Evolutionary conservation across 805 yeast species (phyloP).

Genomic region (Starmerella sirachaensis): DNA sequence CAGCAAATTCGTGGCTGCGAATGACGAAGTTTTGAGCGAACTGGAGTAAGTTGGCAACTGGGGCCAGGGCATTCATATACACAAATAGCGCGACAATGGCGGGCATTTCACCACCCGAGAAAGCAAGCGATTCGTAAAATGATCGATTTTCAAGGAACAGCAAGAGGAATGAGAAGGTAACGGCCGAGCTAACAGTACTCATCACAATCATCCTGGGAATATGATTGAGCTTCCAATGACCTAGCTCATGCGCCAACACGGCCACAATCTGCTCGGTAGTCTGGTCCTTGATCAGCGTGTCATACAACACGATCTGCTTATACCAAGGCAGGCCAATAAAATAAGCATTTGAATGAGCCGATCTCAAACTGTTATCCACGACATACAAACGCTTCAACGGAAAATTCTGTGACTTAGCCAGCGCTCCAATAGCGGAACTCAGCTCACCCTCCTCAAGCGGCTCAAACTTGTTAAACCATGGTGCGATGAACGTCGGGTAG

Average conservation of each 20-base stretch:
- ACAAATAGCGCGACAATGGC: conserved; percentile 68
- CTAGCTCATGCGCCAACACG: conserved; percentile 95
- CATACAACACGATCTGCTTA: conserved; percentile 87
- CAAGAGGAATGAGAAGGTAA: conserved; percentile 61
- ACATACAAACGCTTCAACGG: conserved; percentile 80
- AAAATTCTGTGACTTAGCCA: conserved; percentile 66
- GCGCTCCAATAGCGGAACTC: conserved; percentile 63
- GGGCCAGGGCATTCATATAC: conserved; percentile 66
- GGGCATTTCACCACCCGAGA: conserved; percentile 48
- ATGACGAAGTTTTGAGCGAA: conserved; percentile 59
- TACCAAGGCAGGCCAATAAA: conserved; percentile 95
- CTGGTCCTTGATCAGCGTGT: conserved; percentile 75
- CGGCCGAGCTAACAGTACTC: conserved; percentile 51
- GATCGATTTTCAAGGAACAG: conserved; percentile 70
- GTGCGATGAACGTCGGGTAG: conserved; percentile 77
- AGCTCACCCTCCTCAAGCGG: conserved; percentile 87
- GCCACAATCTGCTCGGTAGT: conserved; percentile 75
- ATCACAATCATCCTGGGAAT: conserved; percentile 61
- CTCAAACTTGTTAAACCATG: conserved; percentile 80
- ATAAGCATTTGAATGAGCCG: conserved; percentile 93
- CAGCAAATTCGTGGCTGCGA: conserved; percentile 86
- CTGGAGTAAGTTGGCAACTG: conserved; percentile 56
- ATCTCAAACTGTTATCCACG: conserved; percentile 93
- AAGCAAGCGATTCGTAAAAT: conserved; percentile 69
- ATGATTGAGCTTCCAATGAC: conserved; percentile 93